phyloP scores from a whole-genome alignment of 2,329 filamentous ascomycete genomes.

The Aspergillus spinulosporus region DNA sequence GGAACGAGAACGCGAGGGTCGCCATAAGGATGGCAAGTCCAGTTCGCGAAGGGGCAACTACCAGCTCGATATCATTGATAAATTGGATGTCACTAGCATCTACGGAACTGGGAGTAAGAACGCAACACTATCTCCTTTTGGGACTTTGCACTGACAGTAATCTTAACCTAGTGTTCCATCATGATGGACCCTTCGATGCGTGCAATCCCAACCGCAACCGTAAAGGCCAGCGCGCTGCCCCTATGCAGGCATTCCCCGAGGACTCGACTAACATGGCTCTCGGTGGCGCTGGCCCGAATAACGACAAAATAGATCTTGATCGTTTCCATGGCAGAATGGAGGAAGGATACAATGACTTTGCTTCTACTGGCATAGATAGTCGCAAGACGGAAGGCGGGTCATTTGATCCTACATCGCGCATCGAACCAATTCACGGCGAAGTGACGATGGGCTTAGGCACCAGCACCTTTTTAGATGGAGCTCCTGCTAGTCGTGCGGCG shows the following conservation, averaged over 20 bases:
- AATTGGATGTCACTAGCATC: constrained; percentile 92
- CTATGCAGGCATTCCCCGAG: constrained; percentile 94
- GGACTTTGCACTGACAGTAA: background rate
- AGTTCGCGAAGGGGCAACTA: constrained; percentile 43
- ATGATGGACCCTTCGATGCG: constrained; percentile 95
- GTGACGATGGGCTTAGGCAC: constrained; percentile 83
- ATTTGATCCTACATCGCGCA: constrained; percentile 68
- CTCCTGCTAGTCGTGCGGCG: constrained; percentile 78
- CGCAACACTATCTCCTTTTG: constrained; percentile 6
- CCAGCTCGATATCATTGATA: constrained; percentile 84
- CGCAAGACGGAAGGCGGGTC: constrained; percentile 40
- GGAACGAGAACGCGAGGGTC: constrained; percentile 46
- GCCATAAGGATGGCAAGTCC: constrained; percentile 42
- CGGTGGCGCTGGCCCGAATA: constrained; percentile 82
- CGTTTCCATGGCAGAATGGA: constrained; percentile 81
- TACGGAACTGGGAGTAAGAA: constrained; percentile 85
- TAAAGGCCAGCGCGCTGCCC: constrained; percentile 75
- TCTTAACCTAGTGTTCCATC: constrained; percentile 76
- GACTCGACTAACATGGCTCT: constrained; percentile 90
- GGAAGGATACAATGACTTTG: constrained; percentile 86
- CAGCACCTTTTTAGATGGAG: constrained; percentile 92
- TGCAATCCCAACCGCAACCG: constrained; percentile 93
- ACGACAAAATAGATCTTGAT: constrained; percentile 77
- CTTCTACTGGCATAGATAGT: constrained; percentile 45
- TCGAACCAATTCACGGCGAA: constrained; percentile 77